Base-by-base conservation (phyloP, 257 asterid genomes). In the Solanum pinnatisectum region DNA sequence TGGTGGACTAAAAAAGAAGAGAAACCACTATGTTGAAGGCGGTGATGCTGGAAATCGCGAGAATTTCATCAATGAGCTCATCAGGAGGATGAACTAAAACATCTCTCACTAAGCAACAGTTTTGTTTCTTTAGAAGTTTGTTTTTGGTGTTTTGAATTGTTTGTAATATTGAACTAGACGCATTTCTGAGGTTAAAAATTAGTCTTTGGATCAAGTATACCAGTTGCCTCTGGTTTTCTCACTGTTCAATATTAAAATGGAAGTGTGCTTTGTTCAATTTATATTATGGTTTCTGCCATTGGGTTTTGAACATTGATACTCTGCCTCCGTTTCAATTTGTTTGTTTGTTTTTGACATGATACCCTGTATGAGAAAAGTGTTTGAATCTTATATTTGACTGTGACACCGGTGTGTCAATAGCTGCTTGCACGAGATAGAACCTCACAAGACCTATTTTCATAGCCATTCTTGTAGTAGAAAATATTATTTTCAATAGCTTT, bases 1-100 rank as follows among this genome's bases (percentile, higher is more conserved):
- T 92, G 95, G 94, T 85, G 94, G 94, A 7, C 72, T 93, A 65
- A 91, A 93, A 90, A 93, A 89, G 88, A 92, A 93, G 92, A 92
- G 95, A 90, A 93, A 93, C 63, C 95, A 93, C 63, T 93, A 93
- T 3, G 95, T 93, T 25, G 95, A 93, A 88, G 95, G 95, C 1
- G 95, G 95, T 70, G 95, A 93, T 82, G 95, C 95, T 37, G 95
- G 95, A 25, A 93, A 92, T 39, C 94, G 93, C 0, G 94, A 93
- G 85, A 93, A 93, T 59, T 91, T 83, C 91, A 92, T 93, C 87
- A 93, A 93, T 33, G 94, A 92, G 78, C 93, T 93, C 88, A 93
- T 93, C 63, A 90, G 93, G 89, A 92, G 95, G 90, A 93, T 93
- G 94, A 93, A 93, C 87, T 93, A 87, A 90, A 30, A 15, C 1